phyloP scores from a whole-genome alignment of 2,329 filamentous ascomycete genomes.

The Paraconiothyrium sp. region DNA sequence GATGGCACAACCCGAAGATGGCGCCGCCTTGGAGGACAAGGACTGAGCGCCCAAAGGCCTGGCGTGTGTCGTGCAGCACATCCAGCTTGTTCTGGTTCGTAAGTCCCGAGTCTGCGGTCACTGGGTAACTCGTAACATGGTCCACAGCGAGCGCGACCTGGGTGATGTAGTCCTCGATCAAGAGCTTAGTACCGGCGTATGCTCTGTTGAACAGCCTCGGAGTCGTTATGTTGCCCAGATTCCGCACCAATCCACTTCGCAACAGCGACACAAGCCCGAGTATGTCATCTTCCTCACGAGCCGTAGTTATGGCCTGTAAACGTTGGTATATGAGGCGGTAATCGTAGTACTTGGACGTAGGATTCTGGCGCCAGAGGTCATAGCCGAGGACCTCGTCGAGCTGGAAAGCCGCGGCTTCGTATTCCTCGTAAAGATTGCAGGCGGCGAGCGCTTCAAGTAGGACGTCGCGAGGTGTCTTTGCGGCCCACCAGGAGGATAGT shows the following conservation, averaged over 20 bases:
- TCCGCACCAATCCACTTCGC: slow-evolving; percentile 79
- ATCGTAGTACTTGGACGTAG: slow-evolving; percentile 83
- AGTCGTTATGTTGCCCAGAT: slow-evolving; percentile 89
- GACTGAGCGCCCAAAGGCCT: slow-evolving; percentile 86
- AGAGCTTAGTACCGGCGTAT: slow-evolving; percentile 86
- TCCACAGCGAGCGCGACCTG: slow-evolving; percentile 84
- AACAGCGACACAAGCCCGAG: slow-evolving; percentile 80
- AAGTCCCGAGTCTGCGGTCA: slow-evolving; percentile 61
- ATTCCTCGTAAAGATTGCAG: slow-evolving; percentile 80
- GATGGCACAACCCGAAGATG: slow-evolving; percentile 89
- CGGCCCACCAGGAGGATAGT: slow-evolving; percentile 72
- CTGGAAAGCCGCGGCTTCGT: slow-evolving; percentile 83
- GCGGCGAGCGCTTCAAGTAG: slow-evolving; percentile 72
- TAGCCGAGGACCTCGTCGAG: slow-evolving; percentile 84
- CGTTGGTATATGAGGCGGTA: slow-evolving; percentile 84
- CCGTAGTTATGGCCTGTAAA: slow-evolving; percentile 73
- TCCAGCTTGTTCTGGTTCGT: slow-evolving; percentile 84
- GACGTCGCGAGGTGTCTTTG: slow-evolving; percentile 70
- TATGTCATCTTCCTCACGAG: slow-evolving; percentile 76
- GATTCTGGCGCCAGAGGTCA: slow-evolving; percentile 86
- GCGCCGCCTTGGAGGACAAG: slow-evolving; percentile 89
- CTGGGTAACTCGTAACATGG: slow-evolving; percentile 75
- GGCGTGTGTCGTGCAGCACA: slow-evolving; percentile 84
- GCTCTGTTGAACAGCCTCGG: slow-evolving; percentile 84
- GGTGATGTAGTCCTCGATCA: slow-evolving; percentile 91